Conservation (phyloP, 1,139 yeast species). For the Saccharomyces uvarum region DNA sequence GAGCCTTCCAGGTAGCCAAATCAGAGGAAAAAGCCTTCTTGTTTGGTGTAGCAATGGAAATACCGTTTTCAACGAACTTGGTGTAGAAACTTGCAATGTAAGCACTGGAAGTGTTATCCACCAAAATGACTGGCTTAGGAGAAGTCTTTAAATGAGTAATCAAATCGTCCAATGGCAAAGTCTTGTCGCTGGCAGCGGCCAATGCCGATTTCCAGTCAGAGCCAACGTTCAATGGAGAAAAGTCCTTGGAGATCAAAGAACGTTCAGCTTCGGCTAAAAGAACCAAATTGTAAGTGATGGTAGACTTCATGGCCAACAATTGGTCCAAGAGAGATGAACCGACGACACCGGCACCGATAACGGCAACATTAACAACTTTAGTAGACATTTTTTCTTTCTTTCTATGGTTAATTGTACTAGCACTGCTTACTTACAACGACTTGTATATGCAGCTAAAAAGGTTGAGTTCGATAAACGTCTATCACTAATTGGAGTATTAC, state of each 20-base stretch:
- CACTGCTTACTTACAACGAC: not conserved
- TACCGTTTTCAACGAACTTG: constrained; percentile 60
- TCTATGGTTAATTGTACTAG: not conserved
- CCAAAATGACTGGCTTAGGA: constrained; percentile 67
- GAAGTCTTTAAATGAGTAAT: constrained; percentile 57
- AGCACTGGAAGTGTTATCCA: constrained; percentile 89
- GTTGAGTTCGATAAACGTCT: not conserved
- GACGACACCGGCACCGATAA: constrained; percentile 75
- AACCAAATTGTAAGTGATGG: constrained; percentile 64
- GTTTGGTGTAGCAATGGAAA: constrained; percentile 95
- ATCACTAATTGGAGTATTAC: not conserved
- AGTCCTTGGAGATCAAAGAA: constrained; percentile 62
- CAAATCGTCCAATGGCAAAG: constrained; percentile 52
- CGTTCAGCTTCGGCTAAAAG: constrained; percentile 68
- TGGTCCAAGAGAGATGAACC: constrained; percentile 86
- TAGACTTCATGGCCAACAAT: constrained; percentile 41
- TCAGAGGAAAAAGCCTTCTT: constrained; percentile 93
- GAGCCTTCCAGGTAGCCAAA: constrained; percentile 63
- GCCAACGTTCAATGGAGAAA: constrained; percentile 55
- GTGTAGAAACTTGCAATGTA: constrained; percentile 72
- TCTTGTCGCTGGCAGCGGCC: constrained; percentile 42
- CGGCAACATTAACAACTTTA: constrained; percentile 40
- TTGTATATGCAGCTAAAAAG: not conserved
- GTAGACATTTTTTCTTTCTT: constrained; percentile 16
- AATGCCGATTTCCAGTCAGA: constrained; percentile 46